Evolutionary conservation across 2,329 filamentous ascomycete genomes (phyloP), one percentile per base, ranked within the genome.

Genomic region (Chalaropsis ovoidea): DNA sequence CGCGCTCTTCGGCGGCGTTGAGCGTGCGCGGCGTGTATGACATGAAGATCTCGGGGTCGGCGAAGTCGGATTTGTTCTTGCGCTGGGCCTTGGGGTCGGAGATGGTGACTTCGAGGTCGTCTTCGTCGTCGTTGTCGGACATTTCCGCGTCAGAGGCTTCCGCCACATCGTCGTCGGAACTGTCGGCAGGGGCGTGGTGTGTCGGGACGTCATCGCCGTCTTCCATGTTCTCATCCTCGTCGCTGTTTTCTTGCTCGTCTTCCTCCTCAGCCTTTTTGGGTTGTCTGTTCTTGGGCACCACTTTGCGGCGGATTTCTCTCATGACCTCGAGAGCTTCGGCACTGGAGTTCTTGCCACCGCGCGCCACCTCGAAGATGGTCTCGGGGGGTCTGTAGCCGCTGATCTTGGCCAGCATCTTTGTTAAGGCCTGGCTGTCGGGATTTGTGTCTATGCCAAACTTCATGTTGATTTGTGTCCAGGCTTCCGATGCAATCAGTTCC

Each of bases 351-450:
- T 88, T 87, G 47, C 86, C 87, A 68, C 86, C 83, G 70, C 87
- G 85, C 6, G 89, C 88, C 69, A 96, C 86, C 75, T 99, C 94
- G 71, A 99, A 99, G n/a, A 99, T 90, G 0, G 93, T 97, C 75
- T 99, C 94, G 54, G 86, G 81, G 0, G 95, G 94, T 70, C 90
- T 85, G 77, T 94, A 99, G 1, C 88, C 87, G 71, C 90, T 92
- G 66, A 99, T 90, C 67, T 86, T 84, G 41, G 90, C 90, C 39
- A 99, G 79, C 89, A 99, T 95, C 62, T 88, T 86, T 61, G 91
- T 85, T 41, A 92, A 84, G 61, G 89, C 86, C 67, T 85, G 81
- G 72, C 93, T 89, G 35, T 82, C 76, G 42, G 82, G 78, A 65
- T 84, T 81, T 0, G 82, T 82, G 63, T 87, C 83, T 64, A 87